A percentile compares a stretch with the other conserved stretches of the same genome.
Conservation (phyloP, 2,329 filamentous ascomycete genomes). For the Hansfordia pulvinata region DNA sequence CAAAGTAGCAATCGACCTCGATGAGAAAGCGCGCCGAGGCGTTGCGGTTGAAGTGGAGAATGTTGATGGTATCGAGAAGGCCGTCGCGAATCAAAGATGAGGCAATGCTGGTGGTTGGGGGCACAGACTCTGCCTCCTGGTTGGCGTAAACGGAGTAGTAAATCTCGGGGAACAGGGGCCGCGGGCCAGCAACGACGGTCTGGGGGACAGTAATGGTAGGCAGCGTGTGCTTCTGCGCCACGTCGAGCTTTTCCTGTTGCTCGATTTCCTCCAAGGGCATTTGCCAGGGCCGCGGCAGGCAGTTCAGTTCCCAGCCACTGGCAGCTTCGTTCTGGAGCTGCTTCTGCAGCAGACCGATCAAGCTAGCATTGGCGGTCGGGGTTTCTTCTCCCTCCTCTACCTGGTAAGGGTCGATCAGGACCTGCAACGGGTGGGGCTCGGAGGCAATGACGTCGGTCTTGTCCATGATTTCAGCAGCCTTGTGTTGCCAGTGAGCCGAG, state of each 20-base stretch:
- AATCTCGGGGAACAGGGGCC: slow-evolving; percentile 77
- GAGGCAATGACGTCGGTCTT: slow-evolving; percentile 93
- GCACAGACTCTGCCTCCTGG: slow-evolving; percentile 83
- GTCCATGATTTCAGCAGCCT: slow-evolving; percentile 68
- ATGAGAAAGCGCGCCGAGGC: slow-evolving; percentile 79
- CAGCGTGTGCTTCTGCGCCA: slow-evolving; percentile 60
- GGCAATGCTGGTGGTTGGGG: slow-evolving; percentile 60
- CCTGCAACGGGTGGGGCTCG: slow-evolving; percentile 73
- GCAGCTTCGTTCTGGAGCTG: slow-evolving; percentile 69
- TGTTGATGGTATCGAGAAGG: slow-evolving; percentile 85
- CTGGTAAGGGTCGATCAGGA: slow-evolving; percentile 75
- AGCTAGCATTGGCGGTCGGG: slow-evolving; percentile 48
- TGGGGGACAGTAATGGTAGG: slow-evolving; percentile 65
- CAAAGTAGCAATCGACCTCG: slow-evolving; percentile 90
- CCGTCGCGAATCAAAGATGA: slow-evolving; percentile 75
- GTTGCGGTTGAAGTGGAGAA: slow-evolving; percentile 84
- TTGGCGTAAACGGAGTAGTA: slow-evolving; percentile 86
- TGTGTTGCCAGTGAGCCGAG: slow-evolving; percentile 55
- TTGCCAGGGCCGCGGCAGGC: slow-evolving; percentile 54
- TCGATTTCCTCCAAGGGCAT: slow-evolving; percentile 48
- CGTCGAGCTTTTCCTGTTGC: slow-evolving; percentile 42
- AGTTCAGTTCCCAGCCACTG: slow-evolving; percentile 61
- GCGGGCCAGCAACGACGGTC: slow-evolving; percentile 59
- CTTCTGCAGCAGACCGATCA: slow-evolving; percentile 71
- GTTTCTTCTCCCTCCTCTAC: slow-evolving; percentile 48